phyloP scores from a whole-genome alignment of 306 rosid genomes.

The Prinsepia uniflora region DNA sequence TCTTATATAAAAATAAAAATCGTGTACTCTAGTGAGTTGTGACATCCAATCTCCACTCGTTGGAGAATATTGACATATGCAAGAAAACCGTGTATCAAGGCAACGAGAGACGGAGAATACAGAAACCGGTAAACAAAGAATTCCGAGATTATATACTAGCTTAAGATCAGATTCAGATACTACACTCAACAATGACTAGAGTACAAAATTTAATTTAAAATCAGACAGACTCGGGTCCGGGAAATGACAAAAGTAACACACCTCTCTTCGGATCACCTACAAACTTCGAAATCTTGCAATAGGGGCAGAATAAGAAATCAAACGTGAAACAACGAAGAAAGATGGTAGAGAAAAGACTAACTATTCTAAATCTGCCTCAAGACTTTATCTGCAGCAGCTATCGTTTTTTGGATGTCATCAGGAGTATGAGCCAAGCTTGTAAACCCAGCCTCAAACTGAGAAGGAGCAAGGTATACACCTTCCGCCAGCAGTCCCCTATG shows the following conservation, averaged over 20 bases:
- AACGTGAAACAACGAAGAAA: background rate
- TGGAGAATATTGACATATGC: too few relatives aligned
- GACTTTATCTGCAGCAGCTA: constrained; percentile 93
- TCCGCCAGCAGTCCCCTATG: constrained; percentile 84
- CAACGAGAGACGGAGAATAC: background rate
- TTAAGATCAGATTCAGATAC: background rate
- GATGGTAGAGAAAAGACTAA: constrained; percentile 2
- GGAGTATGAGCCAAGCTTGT: constrained; percentile 88
- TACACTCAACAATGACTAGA: background rate
- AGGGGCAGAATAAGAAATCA: background rate
- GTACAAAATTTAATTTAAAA: background rate
- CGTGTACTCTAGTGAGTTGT: too few relatives aligned
- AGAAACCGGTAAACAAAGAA: background rate
- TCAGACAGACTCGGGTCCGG: background rate
- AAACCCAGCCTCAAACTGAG: constrained; percentile 96
- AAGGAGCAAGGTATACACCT: constrained; percentile 94
- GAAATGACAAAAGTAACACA: background rate
- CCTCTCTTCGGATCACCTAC: constrained; percentile 8
- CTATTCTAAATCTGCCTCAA: constrained; percentile 51
- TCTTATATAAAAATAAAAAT: too few relatives aligned
- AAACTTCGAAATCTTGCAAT: constrained; percentile 3
- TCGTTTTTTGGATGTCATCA: constrained; percentile 74
- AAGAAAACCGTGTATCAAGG: background rate
- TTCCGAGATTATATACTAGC: background rate
- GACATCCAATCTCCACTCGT: too few relatives aligned